phyloP scores from a whole-genome alignment of 768 basidiomycete species.

The Omphalotus guepiniiformis region DNA sequence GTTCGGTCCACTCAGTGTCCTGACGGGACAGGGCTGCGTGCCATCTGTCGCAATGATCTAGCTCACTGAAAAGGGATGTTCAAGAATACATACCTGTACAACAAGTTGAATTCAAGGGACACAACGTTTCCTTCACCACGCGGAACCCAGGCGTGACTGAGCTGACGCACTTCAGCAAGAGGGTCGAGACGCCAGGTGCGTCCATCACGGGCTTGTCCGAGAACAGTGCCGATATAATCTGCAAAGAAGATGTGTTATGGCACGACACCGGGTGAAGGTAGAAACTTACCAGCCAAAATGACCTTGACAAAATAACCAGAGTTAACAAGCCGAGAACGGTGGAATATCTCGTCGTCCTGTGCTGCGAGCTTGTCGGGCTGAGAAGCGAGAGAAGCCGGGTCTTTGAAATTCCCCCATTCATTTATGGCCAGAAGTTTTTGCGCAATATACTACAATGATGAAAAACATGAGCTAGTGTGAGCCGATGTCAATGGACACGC shows the following conservation, averaged over 20 bases:
- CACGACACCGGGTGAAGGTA: constrained; percentile 4
- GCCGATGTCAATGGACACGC: no score
- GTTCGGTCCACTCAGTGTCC: constrained; percentile 52
- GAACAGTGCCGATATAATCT: constrained; percentile 76
- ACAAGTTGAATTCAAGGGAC: constrained; percentile 71
- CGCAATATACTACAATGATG: constrained; percentile 44
- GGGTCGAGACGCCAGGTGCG: constrained; percentile 67
- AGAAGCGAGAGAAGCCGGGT: constrained; percentile 18
- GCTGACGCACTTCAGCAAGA: constrained; percentile 47
- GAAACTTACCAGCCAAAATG: no score
- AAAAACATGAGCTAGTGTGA: background rate
- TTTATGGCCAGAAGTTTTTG: constrained; percentile 50
- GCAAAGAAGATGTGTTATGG: constrained; percentile 9
- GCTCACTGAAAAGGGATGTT: no score
- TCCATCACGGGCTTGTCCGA: constrained; percentile 64
- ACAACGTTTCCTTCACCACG: constrained; percentile 73
- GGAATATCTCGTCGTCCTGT: constrained; percentile 79
- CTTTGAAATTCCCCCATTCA: constrained; percentile 41
- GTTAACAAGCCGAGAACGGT: constrained; percentile 69
- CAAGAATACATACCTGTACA: no score
- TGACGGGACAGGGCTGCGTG: constrained; percentile 47
- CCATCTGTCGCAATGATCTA: no score
- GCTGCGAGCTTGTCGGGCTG: constrained; percentile 14
- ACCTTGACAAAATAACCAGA: constrained; percentile 36
- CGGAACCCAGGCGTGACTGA: constrained; percentile 47